Evolutionary conservation across 371 early-diverging fungal species (phyloP).

Genomic region (Actinomucor elegans): DNA sequence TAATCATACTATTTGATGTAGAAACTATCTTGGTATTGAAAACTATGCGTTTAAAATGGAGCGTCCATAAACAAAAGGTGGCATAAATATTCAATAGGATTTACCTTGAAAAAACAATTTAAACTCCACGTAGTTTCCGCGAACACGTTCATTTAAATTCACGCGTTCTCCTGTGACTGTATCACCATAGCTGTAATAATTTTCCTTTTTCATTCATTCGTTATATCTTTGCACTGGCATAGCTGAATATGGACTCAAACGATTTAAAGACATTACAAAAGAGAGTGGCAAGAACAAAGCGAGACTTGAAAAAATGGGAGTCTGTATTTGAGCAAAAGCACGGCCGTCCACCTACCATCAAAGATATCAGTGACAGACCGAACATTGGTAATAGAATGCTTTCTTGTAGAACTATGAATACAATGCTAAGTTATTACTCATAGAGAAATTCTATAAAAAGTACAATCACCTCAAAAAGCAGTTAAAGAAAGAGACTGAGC

Average conservation of each 20-base stretch:
- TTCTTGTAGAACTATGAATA: neutral
- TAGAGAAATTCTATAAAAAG: slow-evolving; percentile 19
- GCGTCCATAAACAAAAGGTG: too few species aligned
- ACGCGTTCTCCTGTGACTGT: too few species aligned
- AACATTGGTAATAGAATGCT: slow-evolving; percentile 9
- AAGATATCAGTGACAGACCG: slow-evolving; percentile 15
- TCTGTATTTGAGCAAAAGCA: slow-evolving; percentile 7
- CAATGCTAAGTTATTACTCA: neutral
- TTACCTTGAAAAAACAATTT: too few species aligned
- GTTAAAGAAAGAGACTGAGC: neutral
- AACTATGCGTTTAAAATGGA: too few species aligned
- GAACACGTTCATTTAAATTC: too few species aligned
- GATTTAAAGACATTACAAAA: slow-evolving; percentile 5
- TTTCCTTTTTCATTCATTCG: too few species aligned
- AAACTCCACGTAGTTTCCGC: too few species aligned
- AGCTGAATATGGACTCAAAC: neutral
- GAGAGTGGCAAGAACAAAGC: slow-evolving; percentile 7
- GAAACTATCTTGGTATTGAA: too few species aligned
- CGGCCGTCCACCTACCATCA: slow-evolving; percentile 7
- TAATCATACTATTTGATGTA: too few species aligned
- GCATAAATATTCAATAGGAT: too few species aligned
- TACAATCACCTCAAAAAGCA: slow-evolving; percentile 16
- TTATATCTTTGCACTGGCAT: too few species aligned
- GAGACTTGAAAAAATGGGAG: slow-evolving; percentile 14
- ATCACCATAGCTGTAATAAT: too few species aligned